A percentile compares a stretch with the other conserved stretches of the same genome.
These are phyloP conservation scores for Ambrosia artemisiifolia DNA, from an alignment of 129 eudicot species.

Conservation along the genomic window DNA sequence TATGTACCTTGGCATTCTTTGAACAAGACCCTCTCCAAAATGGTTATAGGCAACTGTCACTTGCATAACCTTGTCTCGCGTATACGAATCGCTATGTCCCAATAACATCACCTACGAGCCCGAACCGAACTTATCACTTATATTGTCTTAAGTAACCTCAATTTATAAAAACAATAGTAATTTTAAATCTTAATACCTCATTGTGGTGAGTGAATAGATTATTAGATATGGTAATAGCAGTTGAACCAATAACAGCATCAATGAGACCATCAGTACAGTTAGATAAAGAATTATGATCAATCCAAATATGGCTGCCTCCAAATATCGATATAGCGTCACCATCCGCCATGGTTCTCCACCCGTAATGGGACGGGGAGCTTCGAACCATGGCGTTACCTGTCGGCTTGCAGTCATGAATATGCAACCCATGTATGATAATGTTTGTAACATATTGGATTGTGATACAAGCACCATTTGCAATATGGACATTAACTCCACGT, in stretches of 20 bases:
- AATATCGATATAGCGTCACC: not conserved
- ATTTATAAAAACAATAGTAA: not conserved
- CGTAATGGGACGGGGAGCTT: not conserved
- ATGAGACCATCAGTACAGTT: not conserved
- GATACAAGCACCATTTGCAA: not conserved
- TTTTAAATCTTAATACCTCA: not conserved
- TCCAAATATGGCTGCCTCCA: not conserved
- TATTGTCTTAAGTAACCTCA: not conserved
- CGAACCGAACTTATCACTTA: not conserved
- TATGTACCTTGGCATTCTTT: not conserved
- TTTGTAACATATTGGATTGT: not conserved
- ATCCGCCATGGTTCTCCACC: slow-evolving; percentile 1
- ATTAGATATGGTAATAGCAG: not conserved
- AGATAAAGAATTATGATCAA: not conserved
- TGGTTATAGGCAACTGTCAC: not conserved
- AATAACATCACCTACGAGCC: not conserved
- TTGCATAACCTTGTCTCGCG: not conserved
- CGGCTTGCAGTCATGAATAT: not conserved
- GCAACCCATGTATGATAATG: not conserved
- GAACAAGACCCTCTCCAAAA: not conserved
- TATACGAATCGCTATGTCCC: not conserved
- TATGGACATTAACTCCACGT: not conserved
- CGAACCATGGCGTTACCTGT: not conserved
- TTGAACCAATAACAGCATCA: not conserved
- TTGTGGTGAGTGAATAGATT: not conserved